Percentiles rank a stretch among this genome's conserved stretches.
Evolutionary conservation across 2,329 filamentous ascomycete genomes (phyloP).

Genomic region (Aspergillus costaricaensis): DNA sequence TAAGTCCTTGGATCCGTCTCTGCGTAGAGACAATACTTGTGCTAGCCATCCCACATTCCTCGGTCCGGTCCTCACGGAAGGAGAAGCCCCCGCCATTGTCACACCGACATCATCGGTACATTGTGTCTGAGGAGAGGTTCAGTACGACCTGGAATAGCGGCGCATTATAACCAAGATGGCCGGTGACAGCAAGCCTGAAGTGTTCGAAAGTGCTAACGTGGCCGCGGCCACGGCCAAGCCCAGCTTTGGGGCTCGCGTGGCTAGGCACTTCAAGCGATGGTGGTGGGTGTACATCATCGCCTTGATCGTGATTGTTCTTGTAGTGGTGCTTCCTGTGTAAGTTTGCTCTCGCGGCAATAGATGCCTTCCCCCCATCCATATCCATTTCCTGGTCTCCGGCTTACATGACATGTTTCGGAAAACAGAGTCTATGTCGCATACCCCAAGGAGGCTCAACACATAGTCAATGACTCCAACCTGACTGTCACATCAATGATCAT

Average conservation of each 20-base stretch:
- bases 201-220: conserved; percentile 21
- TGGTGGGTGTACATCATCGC: conserved; percentile 59
- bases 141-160: neutral
- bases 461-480: conserved; percentile 56
- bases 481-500: conserved; percentile 55
- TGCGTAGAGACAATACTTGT: neutral
- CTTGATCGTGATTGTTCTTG: conserved; percentile 53
- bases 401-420: neutral
- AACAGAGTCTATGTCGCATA: conserved; percentile 60
- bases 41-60: conserved; percentile 1
- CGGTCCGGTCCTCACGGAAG: neutral
- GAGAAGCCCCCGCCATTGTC: conserved; percentile 3
- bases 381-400: neutral
- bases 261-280: conserved; percentile 45
- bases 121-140: neutral
- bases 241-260: conserved; percentile 29
- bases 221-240: conserved; percentile 18
- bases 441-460: conserved; percentile 58
- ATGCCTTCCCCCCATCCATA: neutral
- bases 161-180: conserved; percentile 10
- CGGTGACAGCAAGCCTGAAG: conserved; percentile 24
- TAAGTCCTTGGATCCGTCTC: neutral
- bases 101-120: neutral
- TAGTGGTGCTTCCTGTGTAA: conserved; percentile 60
- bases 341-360: conserved; percentile 25